Evolutionary conservation across 2,329 filamentous ascomycete species (phyloP).

Genomic region (Fusarium sterilihyphosum): DNA sequence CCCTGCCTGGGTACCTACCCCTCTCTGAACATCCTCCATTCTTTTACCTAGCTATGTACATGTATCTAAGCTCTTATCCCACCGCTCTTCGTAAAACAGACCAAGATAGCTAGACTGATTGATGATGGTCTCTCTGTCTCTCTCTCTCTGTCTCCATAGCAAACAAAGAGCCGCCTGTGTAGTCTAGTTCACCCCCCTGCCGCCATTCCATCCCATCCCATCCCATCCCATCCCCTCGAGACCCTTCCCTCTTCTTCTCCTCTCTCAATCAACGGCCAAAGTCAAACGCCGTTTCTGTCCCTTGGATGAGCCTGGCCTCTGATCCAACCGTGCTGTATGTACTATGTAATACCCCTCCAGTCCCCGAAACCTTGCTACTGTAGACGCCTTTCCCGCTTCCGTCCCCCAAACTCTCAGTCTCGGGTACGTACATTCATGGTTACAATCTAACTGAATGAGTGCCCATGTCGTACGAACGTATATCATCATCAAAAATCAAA

Average conservation of each 20-base stretch:
- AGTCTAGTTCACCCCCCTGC: background rate
- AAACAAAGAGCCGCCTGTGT: background rate
- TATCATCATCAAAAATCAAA: slow-evolving; percentile 12
- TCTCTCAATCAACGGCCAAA: background rate
- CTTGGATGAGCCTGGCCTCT: background rate
- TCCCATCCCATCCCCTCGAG: background rate
- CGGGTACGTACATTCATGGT: background rate
- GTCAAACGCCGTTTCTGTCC: background rate
- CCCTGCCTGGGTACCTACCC: background rate
- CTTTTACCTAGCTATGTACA: background rate
- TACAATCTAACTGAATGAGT: background rate
- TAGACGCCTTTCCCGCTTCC: slow-evolving; percentile 27
- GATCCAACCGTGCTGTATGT: background rate
- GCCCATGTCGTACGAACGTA: background rate
- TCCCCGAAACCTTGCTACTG: background rate
- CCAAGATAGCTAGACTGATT: background rate
- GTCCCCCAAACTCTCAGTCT: background rate
- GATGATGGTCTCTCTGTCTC: background rate
- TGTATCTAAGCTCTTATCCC: background rate
- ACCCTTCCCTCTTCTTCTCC: background rate
- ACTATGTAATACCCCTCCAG: background rate
- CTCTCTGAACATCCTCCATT: background rate
- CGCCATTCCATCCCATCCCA: background rate
- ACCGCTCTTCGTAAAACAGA: background rate
- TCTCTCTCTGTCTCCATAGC: background rate